A percentile compares a stretch with the other conserved stretches of the same genome.
These are phyloP conservation scores for Calendula officinalis DNA, from an alignment of 129 eudicot species.

Conservation along the genomic window DNA sequence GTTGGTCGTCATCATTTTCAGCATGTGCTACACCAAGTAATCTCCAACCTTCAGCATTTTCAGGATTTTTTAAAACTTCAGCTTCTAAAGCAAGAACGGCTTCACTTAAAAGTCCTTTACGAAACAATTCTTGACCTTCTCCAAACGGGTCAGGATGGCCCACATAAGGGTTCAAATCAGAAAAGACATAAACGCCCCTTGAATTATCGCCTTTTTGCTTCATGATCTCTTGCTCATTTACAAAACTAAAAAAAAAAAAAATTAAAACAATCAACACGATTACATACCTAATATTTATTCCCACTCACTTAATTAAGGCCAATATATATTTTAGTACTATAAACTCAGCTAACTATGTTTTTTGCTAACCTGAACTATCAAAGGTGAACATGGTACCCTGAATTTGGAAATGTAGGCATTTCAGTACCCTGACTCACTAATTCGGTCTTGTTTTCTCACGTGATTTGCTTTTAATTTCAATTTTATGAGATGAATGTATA, in stretches of 20 bases:
- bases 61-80: conserved; percentile 91
- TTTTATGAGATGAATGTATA: no score
- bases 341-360: no score
- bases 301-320: no score
- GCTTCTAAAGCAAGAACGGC: conserved; percentile 99
- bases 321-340: no score
- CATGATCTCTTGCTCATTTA: conserved; percentile 70
- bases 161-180: conserved; percentile 95
- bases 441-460: no score
- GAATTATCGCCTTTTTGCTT: conserved; percentile 58
- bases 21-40: conserved; percentile 96
- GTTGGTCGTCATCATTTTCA: conserved; percentile 96
- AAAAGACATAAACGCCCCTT: conserved; percentile 78
- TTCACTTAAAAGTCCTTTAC: conserved; percentile 96
- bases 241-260: conserved; percentile 41
- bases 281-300: not conserved
- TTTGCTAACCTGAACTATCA: no score
- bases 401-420: no score
- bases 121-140: conserved; percentile 94
- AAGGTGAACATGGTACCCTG: no score
- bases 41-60: conserved; percentile 97
- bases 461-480: no score
- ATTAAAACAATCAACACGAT: not conserved
- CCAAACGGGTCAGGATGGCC: conserved; percentile 94
- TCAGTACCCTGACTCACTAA: no score